phyloP scores from a whole-genome alignment of 495 filamentous ascomycete species.

The Xylaria nigripes region DNA sequence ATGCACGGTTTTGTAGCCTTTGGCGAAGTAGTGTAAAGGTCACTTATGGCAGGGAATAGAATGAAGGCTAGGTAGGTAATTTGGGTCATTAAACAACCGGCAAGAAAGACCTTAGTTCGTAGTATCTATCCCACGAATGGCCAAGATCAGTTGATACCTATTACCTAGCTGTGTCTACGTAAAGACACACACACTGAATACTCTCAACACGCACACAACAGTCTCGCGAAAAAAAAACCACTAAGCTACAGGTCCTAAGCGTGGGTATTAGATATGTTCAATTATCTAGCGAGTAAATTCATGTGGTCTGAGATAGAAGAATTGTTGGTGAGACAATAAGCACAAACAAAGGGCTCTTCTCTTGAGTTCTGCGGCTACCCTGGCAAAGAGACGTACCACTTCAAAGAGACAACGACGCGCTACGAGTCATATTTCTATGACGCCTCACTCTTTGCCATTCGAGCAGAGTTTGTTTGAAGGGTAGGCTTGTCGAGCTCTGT shows the following conservation, averaged over 20 bases:
- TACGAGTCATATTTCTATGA: neutral
- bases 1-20: neutral
- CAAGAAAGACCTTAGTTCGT: neutral
- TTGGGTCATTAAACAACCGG: neutral
- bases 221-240: neutral
- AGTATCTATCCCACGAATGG: neutral
- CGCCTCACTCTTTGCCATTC: neutral
- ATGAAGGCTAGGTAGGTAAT: neutral
- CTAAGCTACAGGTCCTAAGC: neutral
- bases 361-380: neutral
- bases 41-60: neutral
- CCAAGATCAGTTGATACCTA: neutral
- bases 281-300: neutral
- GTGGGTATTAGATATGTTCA: neutral
- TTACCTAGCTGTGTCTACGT: neutral
- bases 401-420: neutral
- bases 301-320: neutral
- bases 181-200: neutral
- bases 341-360: neutral
- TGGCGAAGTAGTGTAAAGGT: neutral
- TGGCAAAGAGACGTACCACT: slow-evolving; percentile 1
- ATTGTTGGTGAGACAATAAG: neutral
- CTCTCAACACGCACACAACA: neutral
- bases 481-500: neutral
- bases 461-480: neutral